phyloP scores from a whole-genome alignment of 2,329 filamentous ascomycete genomes.

The Colletotrichum limetticola region DNA sequence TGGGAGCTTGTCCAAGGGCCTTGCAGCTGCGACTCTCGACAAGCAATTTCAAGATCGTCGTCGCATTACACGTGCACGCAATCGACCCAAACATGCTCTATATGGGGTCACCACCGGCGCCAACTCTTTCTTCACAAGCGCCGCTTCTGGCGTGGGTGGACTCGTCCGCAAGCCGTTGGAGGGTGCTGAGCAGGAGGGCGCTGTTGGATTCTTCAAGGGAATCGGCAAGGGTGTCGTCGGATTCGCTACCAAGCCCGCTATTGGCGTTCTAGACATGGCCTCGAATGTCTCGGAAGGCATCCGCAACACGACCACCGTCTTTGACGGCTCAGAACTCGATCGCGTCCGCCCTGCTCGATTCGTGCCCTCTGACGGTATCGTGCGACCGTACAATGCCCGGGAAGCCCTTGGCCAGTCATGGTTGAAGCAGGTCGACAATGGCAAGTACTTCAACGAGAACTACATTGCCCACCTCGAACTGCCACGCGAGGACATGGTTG shows the following conservation, averaged over 20 bases:
- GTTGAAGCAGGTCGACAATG: constrained; percentile 98
- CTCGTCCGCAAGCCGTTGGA: constrained; percentile 93
- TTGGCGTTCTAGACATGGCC: constrained; percentile 95
- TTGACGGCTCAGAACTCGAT: constrained; percentile 93
- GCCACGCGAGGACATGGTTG: constrained; percentile 86
- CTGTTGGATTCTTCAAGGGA: constrained; percentile 95
- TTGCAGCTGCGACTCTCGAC: constrained; percentile 94
- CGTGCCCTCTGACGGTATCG: constrained; percentile 91
- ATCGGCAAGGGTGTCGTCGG: constrained; percentile 95
- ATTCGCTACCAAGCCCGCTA: constrained; percentile 95
- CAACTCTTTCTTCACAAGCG: constrained; percentile 91
- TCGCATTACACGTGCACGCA: constrained; percentile 91
- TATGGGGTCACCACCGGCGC: constrained; percentile 96
- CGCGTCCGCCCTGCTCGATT: constrained; percentile 94
- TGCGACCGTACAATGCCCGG: constrained; percentile 92
- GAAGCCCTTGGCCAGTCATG: constrained; percentile 98
- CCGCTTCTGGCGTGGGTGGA: constrained; percentile 93
- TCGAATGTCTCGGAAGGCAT: constrained; percentile 98
- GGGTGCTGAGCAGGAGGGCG: constrained; percentile 94
- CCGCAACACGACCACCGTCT: constrained; percentile 98
- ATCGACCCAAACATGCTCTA: constrained; percentile 94
- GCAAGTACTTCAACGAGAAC: constrained; percentile 96
- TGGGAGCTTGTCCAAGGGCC: constrained; percentile 94
- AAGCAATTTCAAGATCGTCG: constrained; percentile 98
- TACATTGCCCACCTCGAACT: constrained; percentile 98